Base-by-base conservation (phyloP, 2,329 filamentous ascomycete genomes). In the Colletotrichum acutatum region DNA sequence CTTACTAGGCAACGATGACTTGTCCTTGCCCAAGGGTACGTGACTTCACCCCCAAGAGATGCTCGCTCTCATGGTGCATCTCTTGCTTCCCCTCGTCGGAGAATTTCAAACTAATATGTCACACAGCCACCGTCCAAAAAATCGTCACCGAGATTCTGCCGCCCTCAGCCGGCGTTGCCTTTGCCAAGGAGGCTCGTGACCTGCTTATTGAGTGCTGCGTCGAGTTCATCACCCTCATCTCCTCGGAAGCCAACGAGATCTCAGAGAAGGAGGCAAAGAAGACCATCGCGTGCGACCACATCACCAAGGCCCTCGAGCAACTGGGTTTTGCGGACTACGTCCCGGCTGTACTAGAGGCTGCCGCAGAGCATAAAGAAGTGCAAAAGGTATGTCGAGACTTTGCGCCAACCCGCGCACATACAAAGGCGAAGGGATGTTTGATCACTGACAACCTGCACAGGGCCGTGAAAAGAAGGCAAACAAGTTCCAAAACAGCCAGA, bases 221-320 rank as follows among this genome's bases (percentile, higher is more conserved):
- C 79, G 97, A 99, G 83, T 99, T 99, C 83, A 98, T 99, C 83
- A 98, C 97, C 22, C 90, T 99, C 79, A 94, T 99, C 78, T 98
- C 95, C n/a, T 97, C 95, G 60, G 96, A 99, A 85, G 97, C 97
- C 75, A 99, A 99, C 83, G 97, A 99, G 79, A 99, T 99, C 76
- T 97, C 95, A 14, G 97, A 99, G 82, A 98, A 98, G 83, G 97
- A 99, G 80, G 95, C 95, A 62, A 99, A 99, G 87, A 99, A 99
- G 89, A 99, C 97, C 4, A 99, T 99, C 78, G 96, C 96, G 14
- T 97, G 95, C 82, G 97, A 99, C 79, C 97, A 99, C 85, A 97
- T 99, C 78, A 97, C 96, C 80, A 96, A 96, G 80, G 97, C 97
- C 0, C 89, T 99, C 54, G 94, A 96, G 78, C 94, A 97, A 78